Conservation (phyloP, 2,329 filamentous ascomycete species). For the Colletotrichum sp. region DNA sequence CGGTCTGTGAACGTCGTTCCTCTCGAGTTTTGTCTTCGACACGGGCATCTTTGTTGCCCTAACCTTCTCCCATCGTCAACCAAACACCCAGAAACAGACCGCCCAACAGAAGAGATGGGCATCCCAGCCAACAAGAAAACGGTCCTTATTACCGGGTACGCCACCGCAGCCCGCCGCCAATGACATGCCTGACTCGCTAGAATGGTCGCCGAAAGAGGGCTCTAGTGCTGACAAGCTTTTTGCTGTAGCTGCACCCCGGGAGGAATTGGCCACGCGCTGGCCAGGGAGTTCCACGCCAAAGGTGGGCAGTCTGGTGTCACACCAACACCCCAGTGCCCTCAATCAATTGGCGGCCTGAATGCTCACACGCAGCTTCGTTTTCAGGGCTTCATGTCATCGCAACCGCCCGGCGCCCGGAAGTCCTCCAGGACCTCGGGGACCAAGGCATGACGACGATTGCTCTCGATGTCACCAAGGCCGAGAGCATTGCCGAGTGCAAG, state of each 20-base stretch:
- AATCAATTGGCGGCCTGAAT: not conserved
- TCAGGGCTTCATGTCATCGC: constrained; percentile 60
- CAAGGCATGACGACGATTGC: constrained; percentile 53
- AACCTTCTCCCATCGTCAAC: not conserved
- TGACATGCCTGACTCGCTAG: not conserved
- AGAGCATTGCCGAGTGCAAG: constrained; percentile 55
- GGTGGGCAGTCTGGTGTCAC: constrained; percentile 38
- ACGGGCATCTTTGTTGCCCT: not conserved
- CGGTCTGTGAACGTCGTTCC: not conserved
- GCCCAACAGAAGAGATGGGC: not conserved
- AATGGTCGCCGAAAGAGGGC: not conserved
- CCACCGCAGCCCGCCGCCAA: not conserved
- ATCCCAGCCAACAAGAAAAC: constrained; percentile 36
- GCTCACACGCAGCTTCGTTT: not conserved
- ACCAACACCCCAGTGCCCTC: not conserved
- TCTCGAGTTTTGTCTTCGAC: not conserved
- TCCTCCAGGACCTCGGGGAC: constrained; percentile 49
- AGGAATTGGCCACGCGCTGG: constrained; percentile 61
- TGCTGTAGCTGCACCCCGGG: constrained; percentile 58
- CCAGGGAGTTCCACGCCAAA: constrained; percentile 55
- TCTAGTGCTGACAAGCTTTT: not conserved
- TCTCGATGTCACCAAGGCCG: constrained; percentile 58
- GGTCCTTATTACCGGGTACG: constrained; percentile 57
- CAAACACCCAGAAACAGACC: not conserved
- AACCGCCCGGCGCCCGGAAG: constrained; percentile 55